Base-by-base conservation (phyloP, 768 basidiomycete genomes). In the Mycena floridula region DNA sequence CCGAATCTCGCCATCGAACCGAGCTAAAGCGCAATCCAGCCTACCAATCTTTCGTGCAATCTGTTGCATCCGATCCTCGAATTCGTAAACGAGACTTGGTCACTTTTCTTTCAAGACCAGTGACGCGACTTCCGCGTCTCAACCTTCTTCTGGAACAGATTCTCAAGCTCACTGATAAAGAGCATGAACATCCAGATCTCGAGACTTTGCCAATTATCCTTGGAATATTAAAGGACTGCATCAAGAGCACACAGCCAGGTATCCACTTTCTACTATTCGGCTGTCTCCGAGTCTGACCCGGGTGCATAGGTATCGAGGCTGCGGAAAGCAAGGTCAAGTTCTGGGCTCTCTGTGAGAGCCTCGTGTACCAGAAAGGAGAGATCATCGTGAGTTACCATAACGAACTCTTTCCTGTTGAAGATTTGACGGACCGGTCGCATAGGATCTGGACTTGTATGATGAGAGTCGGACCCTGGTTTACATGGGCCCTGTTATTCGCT, bases 291-390 rank as follows among this genome's bases (percentile, higher is more conserved):
- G n/a, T n/a, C n/a, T n/a, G n/a, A n/a, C n/a, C n/a, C n/a, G n/a
- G n/a, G n/a, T n/a, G n/a, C n/a, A n/a, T n/a, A n/a, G n/a, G n/a
- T n/a, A 93, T 95, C 47, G 87, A 81, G 48, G 87, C 83, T n/a
- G 89, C 92, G 1, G 91, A 94, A 58, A 76, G 79, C 50, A 91
- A 91, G 59, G 91, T 93, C 51, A 91, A 90, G 57, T 82, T 90
- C 48, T 89, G 85, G 83, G 80, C 70, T 42, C 65, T 94, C 3
- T 81, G 79, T 51, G 89, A 94, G 64, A 82, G 76, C 53, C 58
- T 95, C 40, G 62, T 78, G 11, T 89, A 80, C 54, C 79, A 80
- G 55, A 81, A 74, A 50, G 90, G 86, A 21, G 90, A 94, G 60
- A 79, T 93, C 15, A 81, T 91, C 27, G 90, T 89, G 56, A 48